phyloP scores from a whole-genome alignment of 768 basidiomycete species.

The Rhodocollybia butyracea region DNA sequence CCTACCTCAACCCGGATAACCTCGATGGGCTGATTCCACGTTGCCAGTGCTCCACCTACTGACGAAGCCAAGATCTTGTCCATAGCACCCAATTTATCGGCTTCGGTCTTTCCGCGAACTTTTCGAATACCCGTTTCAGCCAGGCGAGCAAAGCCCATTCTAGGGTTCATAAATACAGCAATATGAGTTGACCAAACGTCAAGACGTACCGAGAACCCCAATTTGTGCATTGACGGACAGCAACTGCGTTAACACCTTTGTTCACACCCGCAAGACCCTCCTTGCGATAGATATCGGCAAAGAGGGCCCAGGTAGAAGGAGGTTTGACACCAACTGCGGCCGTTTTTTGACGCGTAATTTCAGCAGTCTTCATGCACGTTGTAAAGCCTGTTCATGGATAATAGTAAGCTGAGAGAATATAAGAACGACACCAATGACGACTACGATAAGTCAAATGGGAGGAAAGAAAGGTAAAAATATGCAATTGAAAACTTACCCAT shows the following conservation, averaged over 20 bases:
- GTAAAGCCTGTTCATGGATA: slow-evolving; percentile 72
- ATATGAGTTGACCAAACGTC: neutral
- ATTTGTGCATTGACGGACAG: slow-evolving; percentile 89
- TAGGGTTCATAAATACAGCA: slow-evolving; percentile 22
- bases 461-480: slow-evolving; percentile 1
- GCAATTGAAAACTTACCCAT: slow-evolving; percentile 72
- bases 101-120: slow-evolving; percentile 73
- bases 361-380: slow-evolving; percentile 99
- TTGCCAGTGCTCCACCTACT: slow-evolving; percentile 91
- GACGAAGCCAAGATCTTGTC: slow-evolving; percentile 91
- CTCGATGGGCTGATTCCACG: slow-evolving; percentile 99
- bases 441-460: slow-evolving; percentile 11
- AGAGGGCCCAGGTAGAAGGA: slow-evolving; percentile 91
- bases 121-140: slow-evolving; percentile 80
- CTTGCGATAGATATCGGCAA: slow-evolving; percentile 88
- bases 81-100: slow-evolving; percentile 64
- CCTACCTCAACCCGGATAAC: slow-evolving; percentile 92
- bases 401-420: slow-evolving; percentile 1
- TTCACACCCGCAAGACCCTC: slow-evolving; percentile 96
- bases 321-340: slow-evolving; percentile 81
- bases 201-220: slow-evolving; percentile 80
- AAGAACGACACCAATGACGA: slow-evolving; percentile 12
- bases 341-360: slow-evolving; percentile 95
- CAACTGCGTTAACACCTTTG: slow-evolving; percentile 97
- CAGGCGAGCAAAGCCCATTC: slow-evolving; percentile 95